These are phyloP conservation scores for Hanseniaspora nectarophila DNA, from an alignment of 805 yeast species.

Conservation along the genomic window DNA sequence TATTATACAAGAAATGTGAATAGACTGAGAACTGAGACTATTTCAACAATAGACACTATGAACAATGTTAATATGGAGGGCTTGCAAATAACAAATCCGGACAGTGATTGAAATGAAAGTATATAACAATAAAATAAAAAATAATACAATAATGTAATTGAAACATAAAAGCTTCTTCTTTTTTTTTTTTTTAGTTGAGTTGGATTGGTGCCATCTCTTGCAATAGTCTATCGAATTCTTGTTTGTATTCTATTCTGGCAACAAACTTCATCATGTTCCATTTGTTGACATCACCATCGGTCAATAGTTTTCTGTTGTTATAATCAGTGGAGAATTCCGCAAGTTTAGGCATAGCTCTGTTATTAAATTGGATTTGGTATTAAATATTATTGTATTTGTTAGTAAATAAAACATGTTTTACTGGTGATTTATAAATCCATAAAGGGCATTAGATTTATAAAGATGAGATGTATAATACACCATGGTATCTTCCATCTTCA, in stretches of 20 bases:
- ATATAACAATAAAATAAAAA: background rate
- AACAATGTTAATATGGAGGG: slow-evolving; percentile 1
- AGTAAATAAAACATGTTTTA: no score
- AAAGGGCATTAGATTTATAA: no score
- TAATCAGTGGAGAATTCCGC: slow-evolving; percentile 10
- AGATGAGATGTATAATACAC: no score
- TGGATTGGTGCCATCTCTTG: slow-evolving; percentile 10
- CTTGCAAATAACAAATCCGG: slow-evolving; percentile 8
- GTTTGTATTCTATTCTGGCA: slow-evolving; percentile 12
- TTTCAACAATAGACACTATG: slow-evolving; percentile 7
- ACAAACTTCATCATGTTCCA: slow-evolving; percentile 14
- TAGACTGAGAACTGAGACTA: slow-evolving; percentile 23
- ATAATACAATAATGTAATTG: background rate
- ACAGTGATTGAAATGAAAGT: background rate
- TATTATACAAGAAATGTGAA: slow-evolving; percentile 26
- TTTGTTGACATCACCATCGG: slow-evolving; percentile 11
- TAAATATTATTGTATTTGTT: background rate
- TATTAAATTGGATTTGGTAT: background rate
- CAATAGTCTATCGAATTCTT: slow-evolving; percentile 10
- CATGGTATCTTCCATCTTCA: no score
- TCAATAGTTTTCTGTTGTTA: slow-evolving; percentile 8
- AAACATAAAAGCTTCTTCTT: background rate
- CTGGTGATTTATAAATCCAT: no score
- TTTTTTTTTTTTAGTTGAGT: background rate
- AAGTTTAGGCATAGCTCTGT: slow-evolving; percentile 14